Base-by-base conservation (phyloP, 139 green algal species). In the Chlorella sp. region DNA sequence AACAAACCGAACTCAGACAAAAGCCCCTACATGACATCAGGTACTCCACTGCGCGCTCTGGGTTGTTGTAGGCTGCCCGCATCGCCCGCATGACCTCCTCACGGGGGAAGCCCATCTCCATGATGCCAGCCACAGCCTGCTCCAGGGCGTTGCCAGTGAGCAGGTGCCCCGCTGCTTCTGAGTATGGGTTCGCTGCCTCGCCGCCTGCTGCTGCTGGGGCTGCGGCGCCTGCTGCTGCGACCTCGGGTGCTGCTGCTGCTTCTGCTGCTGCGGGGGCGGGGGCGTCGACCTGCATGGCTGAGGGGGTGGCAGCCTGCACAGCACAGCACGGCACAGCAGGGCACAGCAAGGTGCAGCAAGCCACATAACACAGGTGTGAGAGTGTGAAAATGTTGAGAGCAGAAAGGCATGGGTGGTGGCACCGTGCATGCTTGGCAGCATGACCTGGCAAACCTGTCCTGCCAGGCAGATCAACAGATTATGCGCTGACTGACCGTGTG, bases 11-110 rank as follows among this genome's bases (percentile, higher is more conserved):
- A 10, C 14, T 26, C 49, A 59, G 14, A 63, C 55, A 63, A 31
- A 69, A 6, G n/a, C n/a, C n/a, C n/a, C n/a, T n/a, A n/a, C n/a
- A 61, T 5, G 26, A 26, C 35, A 33, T 97, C 14, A 99, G 84
- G 79, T 99, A 99, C 87, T 99, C 95, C n/a, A 99, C 95, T 22
- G 95, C 95, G 6, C 95, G 83, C 51, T 99, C 95, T 20, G 95
- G 94, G 88, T 99, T 99, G 89, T 99, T 99, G 88, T 95, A 99
- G 14, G 95, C 95, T 2, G 95, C 95, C 2, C 92, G 86, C 89
- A 99, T 92, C 0, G 95, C 95, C 3, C 82, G 78, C 49, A 89
- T 64, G 10, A 96, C 90, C 63, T 96, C 73, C 31, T 88, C 85
- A 2, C 82, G 73, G 31, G 86, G 64, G 73, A 98, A 98, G 49